Conservation (phyloP, 2,329 filamentous ascomycete species). For the Diaporthe capsici region DNA sequence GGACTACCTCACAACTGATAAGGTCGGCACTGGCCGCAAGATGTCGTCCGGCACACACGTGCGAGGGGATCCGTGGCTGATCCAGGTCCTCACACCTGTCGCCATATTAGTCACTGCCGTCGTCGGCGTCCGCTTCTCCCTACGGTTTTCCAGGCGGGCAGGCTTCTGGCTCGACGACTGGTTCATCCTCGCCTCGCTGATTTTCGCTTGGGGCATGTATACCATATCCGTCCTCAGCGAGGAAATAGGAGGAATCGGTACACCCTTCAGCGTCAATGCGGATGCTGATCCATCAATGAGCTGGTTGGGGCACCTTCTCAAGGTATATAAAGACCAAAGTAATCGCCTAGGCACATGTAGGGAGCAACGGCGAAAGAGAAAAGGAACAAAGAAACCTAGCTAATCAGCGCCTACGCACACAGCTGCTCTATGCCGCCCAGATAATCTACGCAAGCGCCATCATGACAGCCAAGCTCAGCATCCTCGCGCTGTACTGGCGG, state of each 20-base stretch:
- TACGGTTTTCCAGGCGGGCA: neutral
- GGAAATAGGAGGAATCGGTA: neutral
- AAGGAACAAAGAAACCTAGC: neutral
- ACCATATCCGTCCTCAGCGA: neutral
- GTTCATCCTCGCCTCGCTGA: constrained; percentile 12
- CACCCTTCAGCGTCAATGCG: neutral
- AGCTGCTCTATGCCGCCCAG: constrained; percentile 8
- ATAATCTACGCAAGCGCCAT: constrained; percentile 18
- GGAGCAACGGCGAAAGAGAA: no score
- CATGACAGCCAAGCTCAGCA: constrained; percentile 13
- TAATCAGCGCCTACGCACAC: neutral
- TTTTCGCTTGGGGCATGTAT: neutral
- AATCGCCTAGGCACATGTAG: neutral
- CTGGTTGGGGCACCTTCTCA: neutral
- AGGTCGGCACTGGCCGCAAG: neutral
- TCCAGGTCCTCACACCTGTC: constrained; percentile 18
- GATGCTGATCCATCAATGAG: neutral
- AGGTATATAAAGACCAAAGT: neutral
- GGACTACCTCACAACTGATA: neutral
- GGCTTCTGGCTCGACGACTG: constrained; percentile 29
- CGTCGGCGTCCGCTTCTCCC: neutral
- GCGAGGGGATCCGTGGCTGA: constrained; percentile 1
- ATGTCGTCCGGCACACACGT: constrained; percentile 9
- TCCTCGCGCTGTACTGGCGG: constrained; percentile 27
- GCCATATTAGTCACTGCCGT: neutral